Base-by-base conservation (phyloP, 2,329 filamentous ascomycete species). In the Laburnicola sp. region DNA sequence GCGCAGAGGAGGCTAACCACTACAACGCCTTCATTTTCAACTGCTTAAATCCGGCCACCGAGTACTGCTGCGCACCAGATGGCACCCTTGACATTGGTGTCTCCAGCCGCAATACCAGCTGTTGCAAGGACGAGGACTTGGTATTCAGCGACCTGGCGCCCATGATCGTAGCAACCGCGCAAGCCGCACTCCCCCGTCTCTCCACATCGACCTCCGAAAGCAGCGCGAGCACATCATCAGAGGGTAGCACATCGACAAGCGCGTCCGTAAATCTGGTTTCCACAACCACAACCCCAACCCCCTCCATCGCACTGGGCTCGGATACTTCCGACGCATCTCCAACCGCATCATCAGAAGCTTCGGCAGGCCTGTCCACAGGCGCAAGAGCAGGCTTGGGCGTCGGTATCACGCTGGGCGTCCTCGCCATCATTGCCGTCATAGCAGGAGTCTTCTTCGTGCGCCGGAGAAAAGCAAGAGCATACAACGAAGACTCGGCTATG, bases 311-410 rank as follows among this genome's bases (percentile, higher is more conserved):
- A 11, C n/a, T 25, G 10, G 25, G 21, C 3, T 22, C 11, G 8
- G 9, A 9, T 6, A 35, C 30, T n/a, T 22, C 10, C n/a, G 26
- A 25, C 26, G 25, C 42, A 5, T 32, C 3, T 16, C 11, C 41
- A 11, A 36, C 23, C 25, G 31, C 30, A 37, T 37, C 42, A 9
- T 27, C 32, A 39, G 40, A 49, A 21, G n/a, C 35, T 10, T 40
- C 41, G 16, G 8, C 44, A 3, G 45, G 48, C 2, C 28, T 54
- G 25, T 48, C 43, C 7, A 44, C 48, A 3, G 51, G 51, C 6
- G 48, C 51, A 25, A 54, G 51, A 47, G 38, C 47, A 22, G 51
- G 51, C 16, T 30, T 51, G 23, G 51, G 51, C 32, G 39, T 54
- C 2, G 51, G 51, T 2, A 41, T 54, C 34, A 35, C 51, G 6